Evolutionary conservation across 2,329 filamentous ascomycete genomes (phyloP).

Genomic region (Phyllosticta paracitricarpa): DNA sequence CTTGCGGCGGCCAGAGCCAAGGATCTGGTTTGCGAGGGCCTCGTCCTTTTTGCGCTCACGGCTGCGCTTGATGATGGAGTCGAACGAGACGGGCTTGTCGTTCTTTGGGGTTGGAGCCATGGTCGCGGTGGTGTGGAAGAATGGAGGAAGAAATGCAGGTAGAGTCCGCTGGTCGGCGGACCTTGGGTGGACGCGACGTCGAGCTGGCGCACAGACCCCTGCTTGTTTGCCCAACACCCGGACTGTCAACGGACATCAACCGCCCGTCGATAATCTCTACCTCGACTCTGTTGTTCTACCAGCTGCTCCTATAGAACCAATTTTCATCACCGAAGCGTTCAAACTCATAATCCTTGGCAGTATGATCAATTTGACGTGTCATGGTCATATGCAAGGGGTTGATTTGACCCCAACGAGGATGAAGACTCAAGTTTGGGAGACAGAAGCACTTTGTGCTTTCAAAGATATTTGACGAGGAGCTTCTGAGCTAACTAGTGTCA

Average conservation of each 20-base stretch:
- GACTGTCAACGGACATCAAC: not conserved
- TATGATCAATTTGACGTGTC: not conserved
- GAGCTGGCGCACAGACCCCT: conserved; percentile 1
- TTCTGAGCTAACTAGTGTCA: no score
- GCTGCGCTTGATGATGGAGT: conserved; percentile 11
- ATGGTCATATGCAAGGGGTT: not conserved
- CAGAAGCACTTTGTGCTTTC: no score
- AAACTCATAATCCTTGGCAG: not conserved
- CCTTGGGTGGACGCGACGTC: conserved; percentile 4
- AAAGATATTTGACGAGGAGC: no score
- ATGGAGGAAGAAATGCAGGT: not conserved
- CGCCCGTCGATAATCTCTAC: not conserved
- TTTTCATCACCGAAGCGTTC: not conserved
- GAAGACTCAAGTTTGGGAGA: no score
- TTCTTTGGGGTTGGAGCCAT: conserved; percentile 6
- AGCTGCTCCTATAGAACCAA: no score
- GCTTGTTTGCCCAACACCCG: not conserved
- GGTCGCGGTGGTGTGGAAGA: not conserved
- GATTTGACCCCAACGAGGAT: no score
- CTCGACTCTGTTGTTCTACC: no score
- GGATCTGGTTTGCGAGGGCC: conserved; percentile 61
- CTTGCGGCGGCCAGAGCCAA: conserved; percentile 50
- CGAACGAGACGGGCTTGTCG: conserved; percentile 8
- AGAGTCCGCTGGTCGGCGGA: not conserved
- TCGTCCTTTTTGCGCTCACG: conserved; percentile 64